phyloP scores from a whole-genome alignment of 1,284 basidiomycete species.

The Trametes versicolor region DNA sequence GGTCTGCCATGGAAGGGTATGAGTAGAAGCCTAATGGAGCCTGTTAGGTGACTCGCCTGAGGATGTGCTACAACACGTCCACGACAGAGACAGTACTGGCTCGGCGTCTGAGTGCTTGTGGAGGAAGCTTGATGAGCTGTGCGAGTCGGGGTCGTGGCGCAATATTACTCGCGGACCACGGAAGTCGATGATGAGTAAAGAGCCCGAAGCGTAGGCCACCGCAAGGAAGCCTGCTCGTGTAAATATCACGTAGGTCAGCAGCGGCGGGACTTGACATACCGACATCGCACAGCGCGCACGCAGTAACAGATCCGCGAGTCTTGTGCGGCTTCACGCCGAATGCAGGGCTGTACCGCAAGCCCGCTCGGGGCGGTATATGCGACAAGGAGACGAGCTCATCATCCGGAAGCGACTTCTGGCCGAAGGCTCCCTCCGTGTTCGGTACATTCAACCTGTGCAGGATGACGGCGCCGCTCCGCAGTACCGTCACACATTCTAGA shows the following conservation, averaged over 20 bases:
- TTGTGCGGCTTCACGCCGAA: slow-evolving; percentile 64
- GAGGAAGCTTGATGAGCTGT: slow-evolving; percentile 44
- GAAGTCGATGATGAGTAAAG: slow-evolving; percentile 75
- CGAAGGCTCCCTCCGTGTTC: slow-evolving; percentile 31
- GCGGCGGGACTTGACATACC: slow-evolving; percentile 54
- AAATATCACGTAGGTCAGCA: background rate
- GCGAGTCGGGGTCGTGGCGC: slow-evolving; percentile 48
- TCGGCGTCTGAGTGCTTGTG: slow-evolving; percentile 39
- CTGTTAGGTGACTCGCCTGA: slow-evolving; percentile 29
- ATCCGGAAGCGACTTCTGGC: slow-evolving; percentile 46
- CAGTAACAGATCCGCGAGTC: slow-evolving; percentile 54
- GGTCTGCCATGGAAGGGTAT: slow-evolving; percentile 50
- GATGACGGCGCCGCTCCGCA: slow-evolving; percentile 74
- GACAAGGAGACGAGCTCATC: slow-evolving; percentile 59
- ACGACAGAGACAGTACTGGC: slow-evolving; percentile 64
- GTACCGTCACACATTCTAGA: slow-evolving; percentile 70
- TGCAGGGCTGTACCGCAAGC: slow-evolving; percentile 65
- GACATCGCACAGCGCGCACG: slow-evolving; percentile 73
- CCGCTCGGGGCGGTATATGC: slow-evolving; percentile 51
- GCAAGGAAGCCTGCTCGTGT: slow-evolving; percentile 75
- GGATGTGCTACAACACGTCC: slow-evolving; percentile 60
- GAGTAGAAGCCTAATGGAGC: background rate
- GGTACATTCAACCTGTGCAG: slow-evolving; percentile 63
- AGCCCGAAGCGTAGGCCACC: slow-evolving; percentile 68
- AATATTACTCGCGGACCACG: slow-evolving; percentile 73